A percentile compares a stretch with the other conserved stretches of the same genome.
Conservation (phyloP, 2,329 filamentous ascomycete species). For the Emergomyces pasteurianus region DNA sequence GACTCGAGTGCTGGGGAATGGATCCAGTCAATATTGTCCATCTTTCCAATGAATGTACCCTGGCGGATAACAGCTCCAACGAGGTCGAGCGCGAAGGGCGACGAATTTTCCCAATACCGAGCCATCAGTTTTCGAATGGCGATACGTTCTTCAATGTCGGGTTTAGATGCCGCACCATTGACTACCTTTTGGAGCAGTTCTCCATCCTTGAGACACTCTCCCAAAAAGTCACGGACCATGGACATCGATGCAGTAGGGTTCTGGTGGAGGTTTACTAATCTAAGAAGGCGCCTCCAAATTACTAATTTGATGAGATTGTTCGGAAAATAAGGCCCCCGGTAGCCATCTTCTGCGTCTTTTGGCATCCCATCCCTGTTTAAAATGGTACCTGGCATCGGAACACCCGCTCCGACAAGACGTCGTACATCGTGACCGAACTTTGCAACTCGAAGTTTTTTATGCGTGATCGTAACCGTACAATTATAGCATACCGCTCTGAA, state of each 20-base stretch:
- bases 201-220: conserved; percentile 32
- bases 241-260: conserved; percentile 35
- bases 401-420: conserved; percentile 33
- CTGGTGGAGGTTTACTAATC: conserved; percentile 24
- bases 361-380: conserved; percentile 46
- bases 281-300: conserved; percentile 33
- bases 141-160: conserved; percentile 16
- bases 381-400: conserved; percentile 58
- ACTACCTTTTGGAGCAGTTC: conserved; percentile 33
- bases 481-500: conserved; percentile 40
- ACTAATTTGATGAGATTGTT: conserved; percentile 44
- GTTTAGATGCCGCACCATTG: conserved; percentile 4
- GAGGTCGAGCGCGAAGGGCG: conserved; percentile 29
- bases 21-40: conserved; percentile 66
- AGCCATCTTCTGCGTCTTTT: conserved; percentile 9
- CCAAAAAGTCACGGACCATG: conserved; percentile 40
- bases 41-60: conserved; percentile 42
- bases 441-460: conserved; percentile 47
- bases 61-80: conserved; percentile 34
- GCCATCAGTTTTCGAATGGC: conserved; percentile 32
- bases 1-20: conserved; percentile 53
- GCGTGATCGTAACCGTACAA: conserved; percentile 43
- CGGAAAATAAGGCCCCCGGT: conserved; percentile 37
- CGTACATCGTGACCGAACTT: conserved; percentile 50
- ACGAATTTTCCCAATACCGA: conserved; percentile 32